These are phyloP conservation scores for Tillandsia leiboldiana DNA, from an alignment of 176 grass and related monocot genomes.

Conservation along the genomic window DNA sequence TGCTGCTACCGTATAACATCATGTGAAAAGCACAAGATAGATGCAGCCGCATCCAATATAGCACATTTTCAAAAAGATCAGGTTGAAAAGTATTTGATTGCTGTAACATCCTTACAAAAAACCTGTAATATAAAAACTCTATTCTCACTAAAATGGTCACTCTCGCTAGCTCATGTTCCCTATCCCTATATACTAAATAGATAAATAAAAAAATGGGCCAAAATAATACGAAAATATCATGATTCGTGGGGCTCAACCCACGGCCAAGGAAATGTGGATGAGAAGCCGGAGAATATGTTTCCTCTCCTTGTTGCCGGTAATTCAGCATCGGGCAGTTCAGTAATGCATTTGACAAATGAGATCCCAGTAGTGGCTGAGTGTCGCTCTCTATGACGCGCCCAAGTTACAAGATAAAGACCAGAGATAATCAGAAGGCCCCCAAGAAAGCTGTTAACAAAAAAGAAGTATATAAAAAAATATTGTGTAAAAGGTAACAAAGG, in stretches of 20 bases:
- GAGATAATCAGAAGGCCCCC: conserved; percentile 76
- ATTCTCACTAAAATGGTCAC: too few relatives aligned
- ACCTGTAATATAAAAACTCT: too few relatives aligned
- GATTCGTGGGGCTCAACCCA: conserved; percentile 58
- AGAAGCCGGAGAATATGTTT: conserved; percentile 26
- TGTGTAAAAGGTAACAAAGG: conserved; percentile 3
- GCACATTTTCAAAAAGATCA: too few relatives aligned
- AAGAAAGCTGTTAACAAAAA: conserved; percentile 59
- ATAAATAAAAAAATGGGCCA: background rate
- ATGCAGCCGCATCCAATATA: too few relatives aligned
- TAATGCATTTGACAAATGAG: conserved; percentile 34
- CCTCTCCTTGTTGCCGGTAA: conserved; percentile 31
- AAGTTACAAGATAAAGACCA: conserved; percentile 84
- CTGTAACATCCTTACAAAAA: too few relatives aligned
- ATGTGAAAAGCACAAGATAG: too few relatives aligned
- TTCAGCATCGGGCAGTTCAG: conserved; percentile 22
- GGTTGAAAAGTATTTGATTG: too few relatives aligned
- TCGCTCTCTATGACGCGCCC: conserved; percentile 62
- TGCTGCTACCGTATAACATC: too few relatives aligned
- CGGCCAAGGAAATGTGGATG: conserved; percentile 37
- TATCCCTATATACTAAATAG: background rate
- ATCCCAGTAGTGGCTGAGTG: conserved; percentile 7
- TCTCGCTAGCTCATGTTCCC: background rate
- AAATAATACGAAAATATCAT: conserved; percentile 21
- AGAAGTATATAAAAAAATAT: conserved; percentile 2